Base-by-base conservation (phyloP, 2,329 filamentous ascomycete species). In the Ceratocystis ficicola region DNA sequence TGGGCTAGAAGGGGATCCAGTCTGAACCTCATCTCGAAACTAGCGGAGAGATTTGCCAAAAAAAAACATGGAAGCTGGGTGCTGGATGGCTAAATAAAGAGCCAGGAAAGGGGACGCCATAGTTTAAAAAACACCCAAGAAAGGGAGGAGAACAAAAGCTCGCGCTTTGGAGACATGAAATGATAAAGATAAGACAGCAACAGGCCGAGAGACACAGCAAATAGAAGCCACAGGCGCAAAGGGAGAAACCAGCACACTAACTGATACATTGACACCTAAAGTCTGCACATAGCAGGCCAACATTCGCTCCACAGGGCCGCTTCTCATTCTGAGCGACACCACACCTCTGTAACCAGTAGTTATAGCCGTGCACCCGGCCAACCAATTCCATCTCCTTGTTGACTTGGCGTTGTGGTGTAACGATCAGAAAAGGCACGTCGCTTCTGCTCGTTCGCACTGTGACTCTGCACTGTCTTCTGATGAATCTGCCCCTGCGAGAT, bases 21-120 rank as follows among this genome's bases (percentile, higher is more conserved):
- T 44, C 28, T 62, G 60, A 62, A 62, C 60, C 25, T 62, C 60
- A 44, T 62, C 36, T 25, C 4, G 41, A 46, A 12, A 20, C 28
- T 1, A 46, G 22, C 10, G 8, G 46, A 28, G 7, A 22, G 44
- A 5, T 7, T 41, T 41, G 5, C 30, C n/a, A 17, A 46, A 44
- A 30, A 17, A n/a, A 36, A 10, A 5, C 5, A 30, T 32, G 30
- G 4, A 22, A 4, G 36, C 36, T 4, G 3, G 36, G 30, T 5
- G 59, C 22, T 22, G 17, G 5, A 15, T 4, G 36, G 36, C 10
- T 41, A 44, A 44, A 61, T 22, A n/a, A 17, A n/a, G 7, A 30
- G 59, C 12, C 5, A 7, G 20, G 17, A n/a, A 46, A 30, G 60
- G 41, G 60, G 60, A 30, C 17, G 15, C 10, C 5, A 25, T n/a